Evolutionary conservation across 2,329 filamentous ascomycete species (phyloP).

Genomic region (Nemania bipapillata): DNA sequence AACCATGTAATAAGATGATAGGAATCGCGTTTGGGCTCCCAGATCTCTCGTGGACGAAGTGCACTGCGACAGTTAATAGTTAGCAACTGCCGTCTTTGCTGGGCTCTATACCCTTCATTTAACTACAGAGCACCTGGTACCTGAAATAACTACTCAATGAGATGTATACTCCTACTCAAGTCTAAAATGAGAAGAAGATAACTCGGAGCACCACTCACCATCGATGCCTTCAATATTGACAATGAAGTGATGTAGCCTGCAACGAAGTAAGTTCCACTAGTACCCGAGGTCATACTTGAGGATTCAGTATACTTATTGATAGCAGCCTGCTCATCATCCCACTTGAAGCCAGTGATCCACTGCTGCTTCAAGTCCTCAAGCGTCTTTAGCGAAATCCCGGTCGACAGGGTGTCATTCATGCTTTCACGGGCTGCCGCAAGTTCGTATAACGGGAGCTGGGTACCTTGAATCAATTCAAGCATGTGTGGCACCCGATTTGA

Average conservation of each 20-base stretch:
- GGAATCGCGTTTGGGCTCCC: slow-evolving; percentile 17
- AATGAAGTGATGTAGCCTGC: slow-evolving; percentile 19
- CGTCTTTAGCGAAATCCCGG: slow-evolving; percentile 20
- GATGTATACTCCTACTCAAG: background rate
- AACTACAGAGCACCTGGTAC: background rate
- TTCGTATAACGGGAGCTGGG: slow-evolving; percentile 18
- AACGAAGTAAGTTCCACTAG: background rate
- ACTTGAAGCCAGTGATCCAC: slow-evolving; percentile 17
- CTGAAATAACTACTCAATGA: background rate
- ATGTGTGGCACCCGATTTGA: slow-evolving; percentile 23
- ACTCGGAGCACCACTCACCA: slow-evolving; percentile 9
- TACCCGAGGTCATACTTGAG: background rate
- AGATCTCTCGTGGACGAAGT: slow-evolving; percentile 25
- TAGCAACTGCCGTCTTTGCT: background rate
- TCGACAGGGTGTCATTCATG: slow-evolving; percentile 18
- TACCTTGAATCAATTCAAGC: slow-evolving; percentile 20
- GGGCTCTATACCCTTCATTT: background rate
- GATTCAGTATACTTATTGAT: slow-evolving; percentile 17
- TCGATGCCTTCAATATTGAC: slow-evolving; percentile 25
- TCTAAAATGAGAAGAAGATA: background rate
- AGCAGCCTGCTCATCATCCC: slow-evolving; percentile 25
- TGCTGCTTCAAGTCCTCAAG: slow-evolving; percentile 7
- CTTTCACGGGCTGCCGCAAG: slow-evolving; percentile 10
- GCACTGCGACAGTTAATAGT: slow-evolving; percentile 11
- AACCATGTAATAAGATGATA: slow-evolving; percentile 27